Evolutionary conservation across 148 eudicot species (phyloP), one percentile per base, ranked within the genome.

Genomic region (Camellia lanceoleosa): DNA sequence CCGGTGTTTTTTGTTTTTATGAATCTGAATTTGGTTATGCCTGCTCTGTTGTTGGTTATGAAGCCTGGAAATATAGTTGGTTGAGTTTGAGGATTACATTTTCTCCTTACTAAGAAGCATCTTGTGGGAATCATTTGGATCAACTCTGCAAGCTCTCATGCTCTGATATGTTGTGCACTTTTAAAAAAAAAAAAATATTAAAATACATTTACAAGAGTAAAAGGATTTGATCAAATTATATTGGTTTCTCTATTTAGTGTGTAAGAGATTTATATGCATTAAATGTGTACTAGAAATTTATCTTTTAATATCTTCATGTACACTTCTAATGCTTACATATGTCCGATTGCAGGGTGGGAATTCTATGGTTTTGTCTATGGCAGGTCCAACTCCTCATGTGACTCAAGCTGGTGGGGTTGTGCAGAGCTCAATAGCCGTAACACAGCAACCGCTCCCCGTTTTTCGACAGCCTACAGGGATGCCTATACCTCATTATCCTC

Each of bases 381-480:
- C 86, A 4, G 88, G 87, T 81, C 92, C 89, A 77, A 78, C 91
- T 58, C 83, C 91, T 54, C 84, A 85, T 80, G 90, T 81, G 62
- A 89, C 86, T 83, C 98, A 90, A 83, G 82, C 92, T 81, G 79
- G 89, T 46, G 97, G 92, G 61, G 83, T 88, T 8, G 82, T 90
- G 85, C 97, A 88, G 77, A 89, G 78, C 83, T 85, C 97, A 47
- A 80, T 90, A 69, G 76, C 89, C 23, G 79, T 88, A 38, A 84
- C 89, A 67, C 98, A 94, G 80, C 97, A 91, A 80, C 89, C 91
- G 20, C 80, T 90, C 75, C 90, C 97, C 42, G 83, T 91, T 47
- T 91, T 91, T 71, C 88, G 97, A 70, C 98, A 89, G 61, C 97
- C 97, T 70, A 62, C 90, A 71, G 97, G 94, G 82, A 69, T 94